Evolutionary conservation across 257 asterid species (phyloP).

Genomic region (Cynanchum wilfordii): DNA sequence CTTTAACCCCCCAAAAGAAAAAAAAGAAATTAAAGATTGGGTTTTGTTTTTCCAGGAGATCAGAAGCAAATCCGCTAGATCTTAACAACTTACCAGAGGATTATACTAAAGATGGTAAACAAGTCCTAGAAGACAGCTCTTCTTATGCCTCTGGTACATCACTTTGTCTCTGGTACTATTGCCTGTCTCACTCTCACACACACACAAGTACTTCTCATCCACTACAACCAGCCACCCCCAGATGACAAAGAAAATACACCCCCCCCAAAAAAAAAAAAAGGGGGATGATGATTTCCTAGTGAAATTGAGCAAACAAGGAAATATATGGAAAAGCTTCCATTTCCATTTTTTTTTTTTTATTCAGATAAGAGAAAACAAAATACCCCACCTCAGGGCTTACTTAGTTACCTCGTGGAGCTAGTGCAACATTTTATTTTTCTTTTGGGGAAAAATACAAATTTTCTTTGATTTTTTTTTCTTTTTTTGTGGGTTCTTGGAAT

Average conservation of each 20-base stretch:
- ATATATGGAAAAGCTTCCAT: neutral
- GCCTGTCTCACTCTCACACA: conserved; percentile 9
- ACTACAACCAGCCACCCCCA: neutral
- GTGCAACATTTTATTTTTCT: too few species aligned
- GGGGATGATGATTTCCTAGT: neutral
- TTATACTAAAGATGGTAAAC: conserved; percentile 54
- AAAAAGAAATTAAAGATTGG: neutral
- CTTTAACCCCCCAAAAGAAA: neutral
- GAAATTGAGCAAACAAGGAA: neutral
- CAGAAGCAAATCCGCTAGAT: conserved; percentile 74
- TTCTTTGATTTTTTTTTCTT: neutral
- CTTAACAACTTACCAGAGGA: conserved; percentile 98
- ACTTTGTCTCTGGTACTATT: conserved; percentile 25
- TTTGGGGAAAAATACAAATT: neutral
- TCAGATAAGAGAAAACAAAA: neutral
- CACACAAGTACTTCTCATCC: neutral
- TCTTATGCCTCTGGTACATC: conserved; percentile 63
- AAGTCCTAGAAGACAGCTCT: conserved; percentile 63
- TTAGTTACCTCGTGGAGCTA: neutral
- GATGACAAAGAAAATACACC: neutral
- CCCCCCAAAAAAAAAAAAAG: neutral
- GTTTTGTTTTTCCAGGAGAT: conserved; percentile 53
- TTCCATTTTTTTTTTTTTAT: neutral
- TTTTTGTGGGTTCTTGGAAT: neutral
- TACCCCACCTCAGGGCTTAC: neutral